These are phyloP conservation scores for Malassezia brasiliensis DNA, from an alignment of 1,284 basidiomycete species.

Conservation along the genomic window DNA sequence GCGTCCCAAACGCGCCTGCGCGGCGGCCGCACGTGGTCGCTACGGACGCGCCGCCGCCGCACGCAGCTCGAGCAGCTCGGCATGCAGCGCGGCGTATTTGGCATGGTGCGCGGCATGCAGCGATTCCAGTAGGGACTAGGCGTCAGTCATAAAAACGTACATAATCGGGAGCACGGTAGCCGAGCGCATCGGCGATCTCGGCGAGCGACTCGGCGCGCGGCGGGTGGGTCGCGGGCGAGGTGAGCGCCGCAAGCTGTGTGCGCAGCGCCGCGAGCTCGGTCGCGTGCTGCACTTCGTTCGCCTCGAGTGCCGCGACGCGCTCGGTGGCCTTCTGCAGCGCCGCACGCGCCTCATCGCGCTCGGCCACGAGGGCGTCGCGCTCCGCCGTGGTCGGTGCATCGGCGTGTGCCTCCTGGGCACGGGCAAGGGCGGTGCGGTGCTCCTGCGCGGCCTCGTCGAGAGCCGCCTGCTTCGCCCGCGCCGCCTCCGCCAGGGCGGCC, in stretches of 20 bases:
- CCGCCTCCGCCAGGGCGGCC: too few relatives aligned
- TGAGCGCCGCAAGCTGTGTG: too few relatives aligned
- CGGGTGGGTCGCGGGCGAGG: not conserved
- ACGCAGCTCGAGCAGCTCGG: not conserved
- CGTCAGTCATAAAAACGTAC: conserved; percentile 9
- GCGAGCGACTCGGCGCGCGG: not conserved
- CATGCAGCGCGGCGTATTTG: conserved; percentile 4
- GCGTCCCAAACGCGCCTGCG: too few relatives aligned
- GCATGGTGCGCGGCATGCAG: conserved; percentile 18
- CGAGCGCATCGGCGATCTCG: conserved; percentile 2
- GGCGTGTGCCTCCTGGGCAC: not conserved
- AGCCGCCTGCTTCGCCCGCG: too few relatives aligned
- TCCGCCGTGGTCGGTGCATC: not conserved
- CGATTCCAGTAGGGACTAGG: conserved; percentile 10
- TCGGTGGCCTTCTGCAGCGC: too few relatives aligned
- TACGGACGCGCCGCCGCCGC: not conserved
- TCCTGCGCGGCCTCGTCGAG: too few relatives aligned
- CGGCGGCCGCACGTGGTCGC: too few relatives aligned
- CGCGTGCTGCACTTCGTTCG: not conserved
- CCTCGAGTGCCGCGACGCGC: not conserved
- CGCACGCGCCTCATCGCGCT: not conserved
- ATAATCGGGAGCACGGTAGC: conserved; percentile 10
- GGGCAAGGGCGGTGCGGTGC: not conserved
- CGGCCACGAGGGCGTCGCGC: not conserved
- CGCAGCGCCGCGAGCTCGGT: too few relatives aligned